Base-by-base conservation (phyloP, 2,329 filamentous ascomycete genomes). In the Dichotomopilus funicola region DNA sequence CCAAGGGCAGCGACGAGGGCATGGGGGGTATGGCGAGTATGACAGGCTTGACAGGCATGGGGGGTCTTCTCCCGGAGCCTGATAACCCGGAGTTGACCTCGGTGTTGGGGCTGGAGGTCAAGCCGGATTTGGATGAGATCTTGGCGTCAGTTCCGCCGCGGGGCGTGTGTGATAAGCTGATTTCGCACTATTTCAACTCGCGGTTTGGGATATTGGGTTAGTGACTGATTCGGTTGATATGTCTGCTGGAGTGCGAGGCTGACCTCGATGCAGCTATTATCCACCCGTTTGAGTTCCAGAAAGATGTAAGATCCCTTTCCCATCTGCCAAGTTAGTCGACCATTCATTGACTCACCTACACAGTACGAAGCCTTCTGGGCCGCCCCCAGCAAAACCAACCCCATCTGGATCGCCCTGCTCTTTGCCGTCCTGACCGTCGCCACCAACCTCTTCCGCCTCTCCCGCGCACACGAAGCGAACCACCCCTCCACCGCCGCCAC, bases 401-500 rank as follows among this genome's bases (percentile, higher is more conserved):
- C 62, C 1, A 69, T 74, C 56, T 74, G 72, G 72, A 62, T 72
- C 1, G 70, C 68, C 3, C 64, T 74, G 0, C 61, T 74, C 2
- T 74, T 70, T 57, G 64, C 66, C 3, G 68, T 74, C 2, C 51
- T 73, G 19, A 67, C 67, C 57, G 55, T 72, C 5, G 66, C 68
- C 5, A 48, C 51, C 54, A 49, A 7, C 36, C 49, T 31, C n/a
- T 36, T 46, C 35, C 42, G 42, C 2, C 42, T 52, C 4, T n/a
- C 19, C 3, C 45, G 33, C 5, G 33, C 10, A 2, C n/a, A 37
- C 13, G 31, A 44, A 12, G 33, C 41, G 10, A 36, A 52, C 35
- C 9, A 19, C 12, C 11, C 11, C 10, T 50, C 36, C 19, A 27
- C 19, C 19, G 19, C 19, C 19, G 19, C 19, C 3, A 27, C 19